phyloP scores from a whole-genome alignment of 805 yeast species.

The Limtongia smithiae region DNA sequence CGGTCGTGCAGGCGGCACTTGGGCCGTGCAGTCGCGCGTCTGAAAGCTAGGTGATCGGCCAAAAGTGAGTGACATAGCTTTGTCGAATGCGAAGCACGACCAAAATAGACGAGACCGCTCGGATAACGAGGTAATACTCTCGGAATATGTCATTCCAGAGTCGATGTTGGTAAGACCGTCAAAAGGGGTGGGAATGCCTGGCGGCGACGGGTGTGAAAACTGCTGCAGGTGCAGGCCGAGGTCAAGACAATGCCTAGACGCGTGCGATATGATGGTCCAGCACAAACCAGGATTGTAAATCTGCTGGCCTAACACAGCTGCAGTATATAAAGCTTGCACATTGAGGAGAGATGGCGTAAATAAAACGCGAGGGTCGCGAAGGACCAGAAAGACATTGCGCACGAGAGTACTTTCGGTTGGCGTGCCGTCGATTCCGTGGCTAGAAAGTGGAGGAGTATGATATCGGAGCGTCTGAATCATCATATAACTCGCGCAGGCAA shows the following conservation, averaged over 20 bases:
- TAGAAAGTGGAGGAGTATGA: not conserved
- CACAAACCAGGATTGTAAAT: conserved; percentile 24
- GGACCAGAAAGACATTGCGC: conserved; percentile 17
- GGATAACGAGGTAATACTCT: not conserved
- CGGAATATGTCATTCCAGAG: conserved; percentile 17
- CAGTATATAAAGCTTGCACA: conserved; percentile 18
- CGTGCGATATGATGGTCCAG: conserved; percentile 24
- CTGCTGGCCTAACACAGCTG: conserved; percentile 22
- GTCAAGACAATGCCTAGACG: conserved; percentile 22
- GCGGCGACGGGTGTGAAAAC: not conserved
- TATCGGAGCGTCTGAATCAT: conserved; percentile 18
- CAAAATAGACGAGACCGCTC: conserved; percentile 22
- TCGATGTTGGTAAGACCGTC: conserved; percentile 2
- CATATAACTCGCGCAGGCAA: conserved; percentile 21
- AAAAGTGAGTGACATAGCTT: conserved; percentile 21
- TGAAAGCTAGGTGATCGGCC: conserved; percentile 24
- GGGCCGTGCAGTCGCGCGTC: conserved; percentile 13
- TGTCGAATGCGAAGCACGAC: conserved; percentile 21
- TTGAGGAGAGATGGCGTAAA: conserved; percentile 18
- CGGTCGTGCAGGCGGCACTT: conserved; percentile 12
- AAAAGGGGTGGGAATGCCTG: no score
- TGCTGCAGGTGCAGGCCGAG: conserved; percentile 12
- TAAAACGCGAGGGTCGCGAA: conserved; percentile 18
- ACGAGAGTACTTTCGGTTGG: conserved; percentile 14
- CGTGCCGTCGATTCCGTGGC: conserved; percentile 2